phyloP scores from a whole-genome alignment of 169 alveolate genomes.

The Amoebophrya sp. region DNA sequence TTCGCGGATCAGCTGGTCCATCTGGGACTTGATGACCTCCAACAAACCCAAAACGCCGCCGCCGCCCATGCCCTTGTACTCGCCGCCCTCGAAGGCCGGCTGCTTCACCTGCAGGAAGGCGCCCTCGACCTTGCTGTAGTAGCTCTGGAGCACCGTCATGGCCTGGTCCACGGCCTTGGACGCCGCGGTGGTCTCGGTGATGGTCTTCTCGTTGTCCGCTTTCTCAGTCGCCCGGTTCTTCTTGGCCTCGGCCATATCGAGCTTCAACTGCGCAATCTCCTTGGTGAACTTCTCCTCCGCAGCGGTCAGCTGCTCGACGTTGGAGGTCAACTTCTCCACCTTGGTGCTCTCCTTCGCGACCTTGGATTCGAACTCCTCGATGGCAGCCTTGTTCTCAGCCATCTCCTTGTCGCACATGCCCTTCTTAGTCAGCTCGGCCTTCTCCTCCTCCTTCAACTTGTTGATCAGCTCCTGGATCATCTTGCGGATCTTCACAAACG shows the following conservation, averaged over 20 bases:
- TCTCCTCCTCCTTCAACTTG: conserved; percentile 6
- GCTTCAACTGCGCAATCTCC: background rate
- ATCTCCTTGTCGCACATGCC: conserved; percentile 27
- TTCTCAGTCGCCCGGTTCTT: conserved; percentile 6
- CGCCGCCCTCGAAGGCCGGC: conserved; percentile 22
- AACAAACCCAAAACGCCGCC: background rate
- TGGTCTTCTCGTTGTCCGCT: conserved; percentile 3
- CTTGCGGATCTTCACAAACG: conserved; percentile 18
- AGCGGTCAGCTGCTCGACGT: conserved; percentile 20
- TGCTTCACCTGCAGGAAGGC: conserved; percentile 11
- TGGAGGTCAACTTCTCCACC: conserved; percentile 22
- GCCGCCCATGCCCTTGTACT: conserved; percentile 24
- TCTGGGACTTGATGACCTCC: conserved; percentile 14
- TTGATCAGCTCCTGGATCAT: conserved; percentile 25
- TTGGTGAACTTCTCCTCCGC: background rate
- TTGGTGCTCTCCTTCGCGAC: conserved; percentile 14
- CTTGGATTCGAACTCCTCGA: conserved; percentile 20
- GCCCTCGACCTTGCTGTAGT: background rate
- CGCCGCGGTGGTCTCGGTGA: conserved; percentile 19
- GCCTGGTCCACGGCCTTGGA: conserved; percentile 7
- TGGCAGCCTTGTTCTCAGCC: conserved; percentile 4
- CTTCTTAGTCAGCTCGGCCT: conserved; percentile 10
- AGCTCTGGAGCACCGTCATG: background rate
- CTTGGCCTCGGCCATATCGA: conserved; percentile 19
- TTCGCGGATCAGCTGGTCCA: conserved; percentile 11